Evolutionary conservation across 2,329 filamentous ascomycete genomes (phyloP).

Genomic region (Sporothrix globosa): DNA sequence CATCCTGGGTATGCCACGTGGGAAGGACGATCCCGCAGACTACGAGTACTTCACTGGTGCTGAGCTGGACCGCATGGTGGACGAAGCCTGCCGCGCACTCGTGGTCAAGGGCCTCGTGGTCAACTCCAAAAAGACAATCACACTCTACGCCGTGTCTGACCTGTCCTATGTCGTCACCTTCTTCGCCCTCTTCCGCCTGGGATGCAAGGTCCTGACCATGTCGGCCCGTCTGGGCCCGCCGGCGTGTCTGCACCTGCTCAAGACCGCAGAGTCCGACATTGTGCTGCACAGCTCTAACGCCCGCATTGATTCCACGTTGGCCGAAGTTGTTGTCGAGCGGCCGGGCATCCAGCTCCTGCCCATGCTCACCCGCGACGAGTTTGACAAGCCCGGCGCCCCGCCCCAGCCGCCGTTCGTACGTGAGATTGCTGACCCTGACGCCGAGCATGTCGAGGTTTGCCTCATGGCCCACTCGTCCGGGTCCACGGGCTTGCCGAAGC

Average conservation of each 20-base stretch:
- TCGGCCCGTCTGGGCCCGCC: conserved; percentile 49
- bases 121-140: conserved; percentile 43
- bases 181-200: conserved; percentile 51
- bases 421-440: conserved; percentile 38
- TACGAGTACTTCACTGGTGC: conserved; percentile 49
- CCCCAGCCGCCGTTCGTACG: conserved; percentile 38
- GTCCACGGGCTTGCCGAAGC: conserved; percentile 53
- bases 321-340: conserved; percentile 38
- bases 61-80: conserved; percentile 48
- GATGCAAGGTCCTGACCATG: conserved; percentile 49
- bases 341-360: conserved; percentile 37
- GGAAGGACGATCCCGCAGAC: conserved; percentile 41
- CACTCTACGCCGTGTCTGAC: conserved; percentile 48
- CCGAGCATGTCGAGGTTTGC: conserved; percentile 42
- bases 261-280: conserved; percentile 43
- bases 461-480: conserved; percentile 54
- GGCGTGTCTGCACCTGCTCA: conserved; percentile 48
- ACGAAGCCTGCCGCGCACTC: conserved; percentile 43
- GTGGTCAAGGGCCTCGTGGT: conserved; percentile 42
- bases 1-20: conserved; percentile 48
- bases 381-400: conserved; percentile 32
- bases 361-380: conserved; percentile 30
- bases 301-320: conserved; percentile 43
- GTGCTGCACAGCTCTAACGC: conserved; percentile 46
- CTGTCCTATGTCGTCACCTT: conserved; percentile 49